Conservation (phyloP, 2,329 filamentous ascomycete genomes). For the Arthrocladium fulminans region DNA sequence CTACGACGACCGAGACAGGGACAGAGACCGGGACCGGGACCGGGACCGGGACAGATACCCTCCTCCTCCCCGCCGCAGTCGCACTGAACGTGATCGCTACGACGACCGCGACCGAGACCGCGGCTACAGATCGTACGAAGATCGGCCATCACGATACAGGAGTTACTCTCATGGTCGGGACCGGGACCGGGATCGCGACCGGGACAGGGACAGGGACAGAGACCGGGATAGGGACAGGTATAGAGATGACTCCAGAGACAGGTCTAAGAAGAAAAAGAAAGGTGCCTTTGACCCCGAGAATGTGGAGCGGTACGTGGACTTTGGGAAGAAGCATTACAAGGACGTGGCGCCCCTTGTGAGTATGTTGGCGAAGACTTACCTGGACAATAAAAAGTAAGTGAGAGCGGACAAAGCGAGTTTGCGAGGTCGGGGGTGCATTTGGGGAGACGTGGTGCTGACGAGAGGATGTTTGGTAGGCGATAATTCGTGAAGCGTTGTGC, state of each 20-base stretch:
- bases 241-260: conserved; percentile 2
- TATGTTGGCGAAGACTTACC: conserved; percentile 21
- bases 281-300: conserved; percentile 15
- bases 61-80: neutral
- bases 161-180: neutral
- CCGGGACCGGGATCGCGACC: conserved; percentile 2
- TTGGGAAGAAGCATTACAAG: conserved; percentile 24
- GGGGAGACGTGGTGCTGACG: neutral
- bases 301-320: conserved; percentile 16
- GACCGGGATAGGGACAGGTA: conserved; percentile 9
- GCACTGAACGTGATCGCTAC: conserved; percentile 10
- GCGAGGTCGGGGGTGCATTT: too few relatives aligned
- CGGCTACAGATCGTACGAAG: conserved; percentile 10
- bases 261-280: conserved; percentile 16
- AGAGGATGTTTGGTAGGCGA: too few relatives aligned
- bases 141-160: neutral
- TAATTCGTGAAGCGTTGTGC: too few relatives aligned
- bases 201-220: conserved; percentile 4
- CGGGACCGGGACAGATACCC: conserved; percentile 9
- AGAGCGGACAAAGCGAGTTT: neutral
- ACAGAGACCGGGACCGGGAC: conserved; percentile 14
- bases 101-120: conserved; percentile 6
- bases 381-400: conserved; percentile 20
- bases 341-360: conserved; percentile 17
- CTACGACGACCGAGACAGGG: neutral